phyloP scores from a whole-genome alignment of 306 rosid species.

The Fragaria nilgerrensis region DNA sequence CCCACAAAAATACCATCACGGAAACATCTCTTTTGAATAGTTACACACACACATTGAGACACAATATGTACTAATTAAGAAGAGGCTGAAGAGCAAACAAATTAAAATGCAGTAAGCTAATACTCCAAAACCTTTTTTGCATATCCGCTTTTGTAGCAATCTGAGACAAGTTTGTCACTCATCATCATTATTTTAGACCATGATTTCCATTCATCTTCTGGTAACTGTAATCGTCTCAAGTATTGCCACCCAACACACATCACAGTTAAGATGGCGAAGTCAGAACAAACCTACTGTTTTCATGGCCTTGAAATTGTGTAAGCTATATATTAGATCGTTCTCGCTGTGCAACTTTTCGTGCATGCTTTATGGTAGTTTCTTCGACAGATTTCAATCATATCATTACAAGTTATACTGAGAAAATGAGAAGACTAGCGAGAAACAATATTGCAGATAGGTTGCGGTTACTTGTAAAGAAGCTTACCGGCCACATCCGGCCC shows the following conservation, averaged over 20 bases:
- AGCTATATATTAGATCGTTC: background rate
- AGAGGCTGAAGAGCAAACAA: background rate
- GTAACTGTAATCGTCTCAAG: slow-evolving; percentile 26
- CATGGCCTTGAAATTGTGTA: background rate
- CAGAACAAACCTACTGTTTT: background rate
- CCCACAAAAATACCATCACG: background rate
- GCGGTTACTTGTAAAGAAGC: background rate
- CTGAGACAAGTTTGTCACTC: slow-evolving; percentile 12
- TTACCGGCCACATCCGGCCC: slow-evolving; percentile 53
- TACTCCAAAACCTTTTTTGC: slow-evolving; percentile 45
- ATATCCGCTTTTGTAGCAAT: slow-evolving; percentile 66
- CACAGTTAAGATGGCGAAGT: background rate
- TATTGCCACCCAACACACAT: slow-evolving; percentile 57
- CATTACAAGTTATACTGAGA: background rate
- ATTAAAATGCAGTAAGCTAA: background rate
- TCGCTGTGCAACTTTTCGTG: background rate
- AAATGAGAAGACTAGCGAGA: background rate
- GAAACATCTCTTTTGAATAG: background rate
- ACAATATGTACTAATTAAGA: background rate
- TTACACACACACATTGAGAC: background rate
- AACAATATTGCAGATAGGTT: background rate
- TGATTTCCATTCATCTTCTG: background rate
- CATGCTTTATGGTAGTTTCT: background rate
- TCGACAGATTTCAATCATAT: background rate
- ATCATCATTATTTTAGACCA: background rate